These are phyloP conservation scores for Neurospora discreta DNA, from an alignment of 495 filamentous ascomycete genomes.

Conservation along the genomic window DNA sequence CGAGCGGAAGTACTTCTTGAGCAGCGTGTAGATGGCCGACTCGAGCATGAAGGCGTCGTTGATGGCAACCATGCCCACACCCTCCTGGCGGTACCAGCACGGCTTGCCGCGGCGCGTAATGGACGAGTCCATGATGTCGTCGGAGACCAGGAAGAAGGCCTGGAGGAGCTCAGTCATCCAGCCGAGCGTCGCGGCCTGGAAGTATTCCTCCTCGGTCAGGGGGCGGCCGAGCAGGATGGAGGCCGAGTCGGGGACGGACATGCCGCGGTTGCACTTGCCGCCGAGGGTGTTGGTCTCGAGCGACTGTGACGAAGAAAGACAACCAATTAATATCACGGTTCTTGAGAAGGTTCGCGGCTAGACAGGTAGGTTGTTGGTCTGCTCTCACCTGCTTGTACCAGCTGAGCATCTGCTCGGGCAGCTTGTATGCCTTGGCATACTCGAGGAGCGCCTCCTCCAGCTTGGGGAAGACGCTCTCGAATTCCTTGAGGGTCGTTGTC, in stretches of 20 bases:
- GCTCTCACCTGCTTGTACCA: constrained; percentile 72
- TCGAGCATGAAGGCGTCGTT: constrained; percentile 98
- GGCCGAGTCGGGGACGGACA: constrained; percentile 89
- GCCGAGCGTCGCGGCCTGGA: constrained; percentile 71
- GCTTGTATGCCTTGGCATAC: constrained; percentile 65
- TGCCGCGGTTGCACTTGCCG: constrained; percentile 97
- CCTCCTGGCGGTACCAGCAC: constrained; percentile 86
- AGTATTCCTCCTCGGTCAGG: constrained; percentile 70
- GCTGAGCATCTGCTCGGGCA: constrained; percentile 69
- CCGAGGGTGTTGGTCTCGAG: constrained; percentile 79
- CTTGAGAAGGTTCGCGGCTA: neutral
- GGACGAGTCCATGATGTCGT: constrained; percentile 95
- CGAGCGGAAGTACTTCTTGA: constrained; percentile 83
- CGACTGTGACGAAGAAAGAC: constrained; percentile 37
- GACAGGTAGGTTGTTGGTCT: neutral
- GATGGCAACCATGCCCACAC: constrained; percentile 89
- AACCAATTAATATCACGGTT: constrained; percentile 9
- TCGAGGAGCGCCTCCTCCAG: constrained; percentile 65
- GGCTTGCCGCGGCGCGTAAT: constrained; percentile 87
- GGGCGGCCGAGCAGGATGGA: constrained; percentile 63
- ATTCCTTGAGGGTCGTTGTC: constrained; percentile 64
- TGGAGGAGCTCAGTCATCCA: constrained; percentile 98
- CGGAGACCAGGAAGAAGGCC: constrained; percentile 96
- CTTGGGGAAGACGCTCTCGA: constrained; percentile 78
- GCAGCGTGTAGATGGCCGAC: constrained; percentile 73